Base-by-base conservation (phyloP, 768 basidiomycete genomes). In the Kwoniella heveanensis region DNA sequence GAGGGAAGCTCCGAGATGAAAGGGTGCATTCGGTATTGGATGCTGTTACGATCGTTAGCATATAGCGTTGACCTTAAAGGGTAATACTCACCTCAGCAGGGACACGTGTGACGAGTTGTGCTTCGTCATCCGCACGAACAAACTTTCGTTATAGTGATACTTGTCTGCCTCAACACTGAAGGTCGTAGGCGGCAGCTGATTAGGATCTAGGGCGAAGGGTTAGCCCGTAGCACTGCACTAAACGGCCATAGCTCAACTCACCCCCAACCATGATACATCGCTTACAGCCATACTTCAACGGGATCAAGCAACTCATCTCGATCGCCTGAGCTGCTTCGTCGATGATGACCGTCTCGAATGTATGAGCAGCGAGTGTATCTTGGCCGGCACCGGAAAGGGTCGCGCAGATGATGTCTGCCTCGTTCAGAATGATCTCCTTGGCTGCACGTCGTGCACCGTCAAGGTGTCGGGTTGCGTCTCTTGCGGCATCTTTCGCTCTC, bases 11-110 rank as follows among this genome's bases (percentile, higher is more conserved):
- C 83, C 66, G 92, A 95, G 75, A 98, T 97, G 55, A 91, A 88
- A 1, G 95, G 95, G 76, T 99, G 94, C 96, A 99, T 99, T 68
- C 96, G 94, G 77, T 99, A 99, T 81, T 99, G 96, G 46, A 99
- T 98, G 70, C 95, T 97, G 62, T 63, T 27, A 24, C n/a, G 25
- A 9, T 44, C 48, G 15, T 51, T 57, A 21, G n/a, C 19, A 24
- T 19, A 8, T 25, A 26, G 8, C 6, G 3, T 51, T 17, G 9
- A 22, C 22, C 21, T 26, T 22, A 13, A 2, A 32, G 9, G 26
- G 25, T 12, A 15, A 10, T 7, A 67, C 82, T 62, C 69, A 90
- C 93, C 91, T 95, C 50, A 99, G 81, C 0, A 99, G 83, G 80
- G 97, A 92, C 44, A 95, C 90, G 21, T 90, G 87, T n/a, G 90